Evolutionary conservation across 495 filamentous ascomycete species (phyloP).

Genomic region (Corynascus novoguineensis): DNA sequence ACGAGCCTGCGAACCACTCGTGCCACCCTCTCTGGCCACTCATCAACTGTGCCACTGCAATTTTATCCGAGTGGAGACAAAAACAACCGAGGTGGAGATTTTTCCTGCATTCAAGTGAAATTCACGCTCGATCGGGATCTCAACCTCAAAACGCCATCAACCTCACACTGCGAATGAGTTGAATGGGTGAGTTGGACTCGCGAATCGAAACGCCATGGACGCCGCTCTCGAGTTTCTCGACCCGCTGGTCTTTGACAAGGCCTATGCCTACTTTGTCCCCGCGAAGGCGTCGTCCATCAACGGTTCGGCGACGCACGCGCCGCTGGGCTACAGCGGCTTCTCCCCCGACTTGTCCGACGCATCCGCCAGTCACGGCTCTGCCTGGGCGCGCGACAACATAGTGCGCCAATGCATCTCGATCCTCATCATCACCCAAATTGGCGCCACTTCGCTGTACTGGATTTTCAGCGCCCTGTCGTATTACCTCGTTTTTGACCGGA

Average conservation of each 20-base stretch:
- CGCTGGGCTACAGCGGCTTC: background rate
- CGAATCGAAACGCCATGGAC: constrained; percentile 18
- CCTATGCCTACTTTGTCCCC: constrained; percentile 20
- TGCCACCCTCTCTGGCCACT: background rate
- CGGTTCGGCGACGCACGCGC: background rate
- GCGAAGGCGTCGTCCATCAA: constrained; percentile 4
- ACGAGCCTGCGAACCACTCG: constrained; percentile 7
- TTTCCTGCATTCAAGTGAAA: background rate
- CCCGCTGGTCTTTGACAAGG: constrained; percentile 21
- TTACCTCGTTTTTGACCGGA: constrained; percentile 22
- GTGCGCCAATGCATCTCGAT: constrained; percentile 19
- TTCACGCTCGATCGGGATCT: background rate
- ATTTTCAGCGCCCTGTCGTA: constrained; percentile 22
- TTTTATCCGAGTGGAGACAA: background rate
- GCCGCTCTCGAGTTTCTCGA: constrained; percentile 18
- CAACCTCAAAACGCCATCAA: background rate
- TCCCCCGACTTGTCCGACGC: constrained; percentile 2
- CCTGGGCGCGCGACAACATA: constrained; percentile 23
- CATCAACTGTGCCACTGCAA: too few species aligned
- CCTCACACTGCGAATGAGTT: background rate
- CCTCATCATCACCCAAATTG: constrained; percentile 20
- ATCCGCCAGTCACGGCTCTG: constrained; percentile 10
- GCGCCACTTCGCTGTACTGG: constrained; percentile 18
- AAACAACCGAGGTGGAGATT: background rate
- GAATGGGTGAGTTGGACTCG: too few species aligned